Percentiles rank a stretch among this genome's conserved stretches.
Evolutionary conservation across 768 basidiomycete genomes (phyloP).

Genomic region (Phaffia tasmanica): DNA sequence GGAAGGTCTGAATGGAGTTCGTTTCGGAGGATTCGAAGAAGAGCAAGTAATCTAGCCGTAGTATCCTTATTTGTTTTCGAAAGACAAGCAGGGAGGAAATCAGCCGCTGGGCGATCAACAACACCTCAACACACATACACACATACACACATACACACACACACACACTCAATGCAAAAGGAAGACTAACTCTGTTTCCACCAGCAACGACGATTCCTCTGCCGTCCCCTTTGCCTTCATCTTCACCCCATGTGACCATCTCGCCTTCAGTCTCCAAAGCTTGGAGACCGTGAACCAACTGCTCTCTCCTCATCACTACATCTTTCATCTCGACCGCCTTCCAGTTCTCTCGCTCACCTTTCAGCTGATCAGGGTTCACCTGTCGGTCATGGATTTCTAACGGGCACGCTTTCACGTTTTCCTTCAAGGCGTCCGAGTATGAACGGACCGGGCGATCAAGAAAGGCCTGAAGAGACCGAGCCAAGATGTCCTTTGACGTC

Average conservation of each 20-base stretch:
- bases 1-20: conserved; percentile 36
- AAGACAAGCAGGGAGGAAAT: conserved; percentile 1
- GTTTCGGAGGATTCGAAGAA: conserved; percentile 37
- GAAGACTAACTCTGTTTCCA: conserved; percentile 35
- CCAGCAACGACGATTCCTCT: conserved; percentile 40
- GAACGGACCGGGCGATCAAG: conserved; percentile 32
- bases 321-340: conserved; percentile 28
- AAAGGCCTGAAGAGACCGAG: conserved; percentile 31
- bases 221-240: conserved; percentile 13
- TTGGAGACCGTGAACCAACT: conserved; percentile 34
- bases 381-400: conserved; percentile 32
- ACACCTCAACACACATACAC: neutral
- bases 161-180: no score
- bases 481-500: neutral
- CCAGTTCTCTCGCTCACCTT: conserved; percentile 37
- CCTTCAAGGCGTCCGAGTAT: conserved; percentile 27
- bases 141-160: no score
- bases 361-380: conserved; percentile 39
- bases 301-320: conserved; percentile 31
- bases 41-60: conserved; percentile 34
- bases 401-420: conserved; percentile 35
- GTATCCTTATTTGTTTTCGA: conserved; percentile 35
- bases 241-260: conserved; percentile 27
- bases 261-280: conserved; percentile 31
- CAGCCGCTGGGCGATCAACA: conserved; percentile 7